These are phyloP conservation scores for Picochlorum sp. DNA, from an alignment of 139 green algal species.

Conservation along the genomic window DNA sequence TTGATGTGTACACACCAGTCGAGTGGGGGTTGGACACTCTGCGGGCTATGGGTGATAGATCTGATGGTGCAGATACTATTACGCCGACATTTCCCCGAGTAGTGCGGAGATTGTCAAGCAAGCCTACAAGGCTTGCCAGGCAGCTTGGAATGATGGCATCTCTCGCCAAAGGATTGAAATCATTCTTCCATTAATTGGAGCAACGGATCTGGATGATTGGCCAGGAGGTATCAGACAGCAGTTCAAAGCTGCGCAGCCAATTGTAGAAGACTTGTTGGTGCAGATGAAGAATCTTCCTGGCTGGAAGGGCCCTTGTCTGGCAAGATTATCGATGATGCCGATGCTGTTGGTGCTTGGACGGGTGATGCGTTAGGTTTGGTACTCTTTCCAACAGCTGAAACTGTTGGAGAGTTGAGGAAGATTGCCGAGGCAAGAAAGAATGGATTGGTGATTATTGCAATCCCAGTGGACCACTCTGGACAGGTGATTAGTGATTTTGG, in stretches of 20 bases:
- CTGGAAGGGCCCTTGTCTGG: conserved; percentile 45
- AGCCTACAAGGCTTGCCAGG: conserved; percentile 40
- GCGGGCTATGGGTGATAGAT: neutral
- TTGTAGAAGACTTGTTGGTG: conserved; percentile 40
- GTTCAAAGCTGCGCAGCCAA: conserved; percentile 60
- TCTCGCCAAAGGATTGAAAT: conserved; percentile 65
- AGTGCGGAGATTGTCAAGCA: conserved; percentile 49
- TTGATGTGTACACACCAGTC: neutral
- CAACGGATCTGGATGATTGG: conserved; percentile 89
- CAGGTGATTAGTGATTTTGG: conserved; percentile 46
- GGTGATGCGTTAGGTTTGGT: conserved; percentile 49
- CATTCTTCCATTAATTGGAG: conserved; percentile 79
- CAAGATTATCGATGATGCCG: conserved; percentile 65
- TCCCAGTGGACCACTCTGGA: conserved; percentile 56
- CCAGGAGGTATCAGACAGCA: conserved; percentile 79
- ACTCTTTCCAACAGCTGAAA: conserved; percentile 68
- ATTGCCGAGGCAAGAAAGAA: conserved; percentile 19
- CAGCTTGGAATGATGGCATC: conserved; percentile 52
- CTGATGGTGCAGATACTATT: neutral
- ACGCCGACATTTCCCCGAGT: neutral
- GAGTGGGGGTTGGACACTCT: neutral
- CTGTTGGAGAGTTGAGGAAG: conserved; percentile 41
- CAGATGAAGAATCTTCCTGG: conserved; percentile 47
- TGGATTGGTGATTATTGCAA: conserved; percentile 63
- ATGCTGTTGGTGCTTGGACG: conserved; percentile 68